Conservation (phyloP, 2,329 filamentous ascomycete species). For the Leptoxyphium fumago region DNA sequence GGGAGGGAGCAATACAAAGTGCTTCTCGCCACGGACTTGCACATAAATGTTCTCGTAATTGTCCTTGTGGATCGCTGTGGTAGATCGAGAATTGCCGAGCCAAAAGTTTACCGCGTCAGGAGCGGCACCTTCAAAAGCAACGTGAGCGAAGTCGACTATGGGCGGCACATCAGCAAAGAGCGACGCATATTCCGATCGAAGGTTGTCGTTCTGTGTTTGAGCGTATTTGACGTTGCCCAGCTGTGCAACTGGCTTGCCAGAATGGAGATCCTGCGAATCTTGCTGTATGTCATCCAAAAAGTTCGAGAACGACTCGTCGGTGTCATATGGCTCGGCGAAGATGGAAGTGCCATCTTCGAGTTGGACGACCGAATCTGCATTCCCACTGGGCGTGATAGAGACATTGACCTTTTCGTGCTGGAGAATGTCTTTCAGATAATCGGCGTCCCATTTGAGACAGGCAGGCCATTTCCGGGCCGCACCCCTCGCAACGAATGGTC, state of each 20-base stretch:
- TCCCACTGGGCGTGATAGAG: slow-evolving; percentile 59
- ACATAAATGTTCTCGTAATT: slow-evolving; percentile 79
- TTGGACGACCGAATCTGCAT: slow-evolving; percentile 47
- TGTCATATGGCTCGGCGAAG: slow-evolving; percentile 61
- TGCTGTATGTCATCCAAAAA: slow-evolving; percentile 48
- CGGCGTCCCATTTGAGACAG: slow-evolving; percentile 44
- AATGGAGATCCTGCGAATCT: slow-evolving; percentile 19
- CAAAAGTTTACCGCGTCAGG: slow-evolving; percentile 73
- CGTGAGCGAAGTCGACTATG: slow-evolving; percentile 56
- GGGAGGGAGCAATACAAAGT: slow-evolving; percentile 62
- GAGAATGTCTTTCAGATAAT: slow-evolving; percentile 44
- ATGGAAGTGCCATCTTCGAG: slow-evolving; percentile 36
- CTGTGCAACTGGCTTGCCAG: neutral
- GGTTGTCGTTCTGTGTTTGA: slow-evolving; percentile 74
- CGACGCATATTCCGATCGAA: slow-evolving; percentile 53
- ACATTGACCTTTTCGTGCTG: slow-evolving; percentile 50
- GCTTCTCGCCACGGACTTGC: slow-evolving; percentile 57
- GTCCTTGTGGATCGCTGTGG: slow-evolving; percentile 65
- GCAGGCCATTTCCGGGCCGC: slow-evolving; percentile 52
- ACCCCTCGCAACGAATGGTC: slow-evolving; percentile 56
- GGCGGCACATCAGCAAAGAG: slow-evolving; percentile 49
- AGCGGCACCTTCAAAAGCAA: slow-evolving; percentile 46
- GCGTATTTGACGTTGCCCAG: slow-evolving; percentile 45
- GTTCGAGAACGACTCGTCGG: slow-evolving; percentile 43
- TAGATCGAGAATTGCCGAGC: slow-evolving; percentile 58